A percentile compares a stretch with the other conserved stretches of the same genome.
These are phyloP conservation scores for Chrysoporthe deuterocubensis DNA, from an alignment of 2,329 filamentous ascomycete species.

Conservation along the genomic window DNA sequence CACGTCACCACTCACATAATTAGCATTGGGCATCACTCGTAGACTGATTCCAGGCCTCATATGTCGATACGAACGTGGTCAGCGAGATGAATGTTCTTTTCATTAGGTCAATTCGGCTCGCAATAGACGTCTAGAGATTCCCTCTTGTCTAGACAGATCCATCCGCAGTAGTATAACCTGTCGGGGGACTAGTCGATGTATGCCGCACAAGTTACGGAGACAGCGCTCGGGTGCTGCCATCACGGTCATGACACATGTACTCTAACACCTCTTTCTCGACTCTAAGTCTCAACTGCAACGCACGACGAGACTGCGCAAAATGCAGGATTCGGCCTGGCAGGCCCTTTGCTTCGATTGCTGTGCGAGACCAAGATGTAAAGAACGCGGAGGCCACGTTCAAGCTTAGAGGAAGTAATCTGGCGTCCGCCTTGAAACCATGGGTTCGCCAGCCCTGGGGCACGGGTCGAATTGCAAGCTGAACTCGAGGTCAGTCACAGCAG, in stretches of 20 bases:
- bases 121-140: slow-evolving; percentile 25
- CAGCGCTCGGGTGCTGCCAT: slow-evolving; percentile 20
- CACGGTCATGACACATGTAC: slow-evolving; percentile 22
- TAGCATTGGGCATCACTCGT: not conserved
- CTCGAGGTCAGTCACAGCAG: slow-evolving; percentile 24
- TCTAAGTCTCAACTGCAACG: slow-evolving; percentile 26
- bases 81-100: not conserved
- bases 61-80: not conserved
- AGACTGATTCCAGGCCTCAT: too few relatives aligned
- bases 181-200: slow-evolving; percentile 19
- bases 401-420: slow-evolving; percentile 97
- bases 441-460: slow-evolving; percentile 94
- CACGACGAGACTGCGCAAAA: slow-evolving; percentile 6
- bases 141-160: slow-evolving; percentile 24
- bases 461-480: slow-evolving; percentile 96
- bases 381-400: slow-evolving; percentile 22
- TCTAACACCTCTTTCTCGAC: slow-evolving; percentile 21
- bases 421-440: slow-evolving; percentile 96
- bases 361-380: not conserved
- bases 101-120: slow-evolving; percentile 17
- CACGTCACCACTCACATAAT: not conserved
- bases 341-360: slow-evolving; percentile 3
- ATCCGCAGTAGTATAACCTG: slow-evolving; percentile 11
- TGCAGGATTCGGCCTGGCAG: not conserved
- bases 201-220: slow-evolving; percentile 22